Evolutionary conservation across 768 basidiomycete genomes (phyloP).

Genomic region (Tricholoma bakamatsutake): DNA sequence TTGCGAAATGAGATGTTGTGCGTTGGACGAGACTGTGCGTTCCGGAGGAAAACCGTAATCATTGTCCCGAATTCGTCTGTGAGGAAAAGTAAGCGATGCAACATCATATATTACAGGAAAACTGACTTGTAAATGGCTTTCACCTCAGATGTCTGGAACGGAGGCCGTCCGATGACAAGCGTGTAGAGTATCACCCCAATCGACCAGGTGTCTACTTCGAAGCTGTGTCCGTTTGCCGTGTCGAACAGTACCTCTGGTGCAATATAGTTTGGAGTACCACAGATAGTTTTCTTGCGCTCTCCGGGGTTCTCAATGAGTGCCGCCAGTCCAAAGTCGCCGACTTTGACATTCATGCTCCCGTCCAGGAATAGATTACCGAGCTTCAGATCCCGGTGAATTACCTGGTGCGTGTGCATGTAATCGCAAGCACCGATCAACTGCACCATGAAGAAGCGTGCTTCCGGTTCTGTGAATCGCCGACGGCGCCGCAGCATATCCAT

Average conservation of each 20-base stretch:
- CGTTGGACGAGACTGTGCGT: conserved; percentile 61
- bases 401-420: conserved; percentile 95
- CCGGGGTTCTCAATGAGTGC: conserved; percentile 95
- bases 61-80: conserved; percentile 87
- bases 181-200: conserved; percentile 97
- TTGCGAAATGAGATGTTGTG: conserved; percentile 69
- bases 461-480: conserved; percentile 84
- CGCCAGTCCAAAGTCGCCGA: conserved; percentile 96
- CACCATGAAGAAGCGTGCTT: conserved; percentile 87
- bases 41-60: conserved; percentile 89
- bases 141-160: conserved; percentile 98
- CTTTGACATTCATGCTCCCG: conserved; percentile 88
- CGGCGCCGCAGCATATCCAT: conserved; percentile 90
- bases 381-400: conserved; percentile 97
- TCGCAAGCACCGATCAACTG: conserved; percentile 95
- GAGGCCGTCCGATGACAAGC: conserved; percentile 88
- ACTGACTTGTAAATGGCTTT: conserved; percentile 90
- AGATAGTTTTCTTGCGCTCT: conserved; percentile 98
- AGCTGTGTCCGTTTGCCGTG: conserved; percentile 92
- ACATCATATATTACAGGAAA: neutral
- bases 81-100: conserved; percentile 3
- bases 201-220: conserved; percentile 98
- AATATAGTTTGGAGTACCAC: conserved; percentile 98
- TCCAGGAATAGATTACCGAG: conserved; percentile 94
- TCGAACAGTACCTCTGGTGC: conserved; percentile 97